Base-by-base conservation (phyloP, 2,329 filamentous ascomycete species). In the Rutstroemia sydowiana region DNA sequence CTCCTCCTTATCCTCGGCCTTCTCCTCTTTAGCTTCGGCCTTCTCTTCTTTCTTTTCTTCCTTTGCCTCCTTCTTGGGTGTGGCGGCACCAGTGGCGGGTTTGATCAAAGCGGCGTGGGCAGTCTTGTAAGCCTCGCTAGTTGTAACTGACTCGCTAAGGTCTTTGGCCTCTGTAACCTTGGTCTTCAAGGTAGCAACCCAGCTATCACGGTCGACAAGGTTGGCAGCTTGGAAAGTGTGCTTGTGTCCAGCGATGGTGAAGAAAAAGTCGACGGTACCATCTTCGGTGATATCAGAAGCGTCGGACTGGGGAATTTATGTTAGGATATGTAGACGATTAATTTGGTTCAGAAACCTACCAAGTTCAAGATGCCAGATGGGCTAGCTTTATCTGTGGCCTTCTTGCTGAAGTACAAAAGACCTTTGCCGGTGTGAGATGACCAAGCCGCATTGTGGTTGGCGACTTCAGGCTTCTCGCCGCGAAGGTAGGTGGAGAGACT, bases 391-490 rank as follows among this genome's bases (percentile, higher is more conserved):
- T 95, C 87, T 65, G 82, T 79, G 48, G 79, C 76, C 71, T 88
- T 84, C 82, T 67, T 67, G 72, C 86, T 85, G 72, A 88, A 87
- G 79, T 95, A 95, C 39, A 97, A 77, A 18, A 97, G 85, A 67
- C 93, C 93, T 78, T 95, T 95, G 70, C 92, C 92, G 54, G 92
- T 96, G 77, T 95, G 83, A 62, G 83, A 84, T 58, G 92, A 89
- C 89, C 93, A 96, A 32, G 93, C 87, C 61, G 83, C 85, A 63
- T 86, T 85, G 60, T 87, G 79, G 74, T 95, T 85, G 56, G 87
- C 85, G 60, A 84, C 77, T 49, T 84, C 77, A 52, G 84, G 77
- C 84, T 96, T 96, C 80, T 95, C 90, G 65, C 82, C 84, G 73
- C 90, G 88, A 63, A 95, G 78, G 76, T 92, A 96, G 63, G 78